Evolutionary conservation across 176 grass and related monocot genomes (phyloP).

Genomic region (Pontederia crassipes): DNA sequence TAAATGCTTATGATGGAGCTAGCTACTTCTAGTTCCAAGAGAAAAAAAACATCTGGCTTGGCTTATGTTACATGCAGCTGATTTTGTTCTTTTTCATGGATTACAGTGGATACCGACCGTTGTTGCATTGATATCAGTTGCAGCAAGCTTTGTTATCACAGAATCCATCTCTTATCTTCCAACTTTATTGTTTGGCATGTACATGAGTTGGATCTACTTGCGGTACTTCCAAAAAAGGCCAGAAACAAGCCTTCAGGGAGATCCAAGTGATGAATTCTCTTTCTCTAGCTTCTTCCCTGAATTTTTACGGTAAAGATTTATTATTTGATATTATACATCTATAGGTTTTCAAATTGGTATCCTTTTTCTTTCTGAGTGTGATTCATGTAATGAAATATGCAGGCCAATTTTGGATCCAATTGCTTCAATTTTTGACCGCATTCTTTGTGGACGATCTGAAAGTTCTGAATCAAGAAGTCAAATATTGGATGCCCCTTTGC

Average conservation of each 20-base stretch:
- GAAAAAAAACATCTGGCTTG: neutral
- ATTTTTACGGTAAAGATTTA: constrained; percentile 47
- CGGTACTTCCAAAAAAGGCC: constrained; percentile 87
- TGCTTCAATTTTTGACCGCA: constrained; percentile 68
- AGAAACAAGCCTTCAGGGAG: constrained; percentile 86
- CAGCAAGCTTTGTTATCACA: constrained; percentile 51
- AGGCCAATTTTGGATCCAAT: constrained; percentile 76
- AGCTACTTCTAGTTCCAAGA: too few species aligned
- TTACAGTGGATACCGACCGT: constrained; percentile 75
- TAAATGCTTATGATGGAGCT: constrained; percentile 5
- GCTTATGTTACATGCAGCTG: neutral
- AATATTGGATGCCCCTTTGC: constrained; percentile 54
- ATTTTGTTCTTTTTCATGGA: neutral
- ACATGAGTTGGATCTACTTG: constrained; percentile 96
- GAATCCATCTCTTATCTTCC: constrained; percentile 71
- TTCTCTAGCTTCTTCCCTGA: constrained; percentile 97
- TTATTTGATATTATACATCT: neutral
- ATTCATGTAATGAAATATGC: constrained; percentile 20
- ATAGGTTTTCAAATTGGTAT: neutral
- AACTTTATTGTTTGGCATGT: constrained; percentile 80
- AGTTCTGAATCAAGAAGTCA: constrained; percentile 52
- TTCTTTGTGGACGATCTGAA: constrained; percentile 84
- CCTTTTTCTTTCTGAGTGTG: constrained; percentile 3
- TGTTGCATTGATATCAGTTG: constrained; percentile 49
- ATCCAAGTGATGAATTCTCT: constrained; percentile 91